Evolutionary conservation across 129 eudicot species (phyloP).

Genomic region (Artemisia tridentata): DNA sequence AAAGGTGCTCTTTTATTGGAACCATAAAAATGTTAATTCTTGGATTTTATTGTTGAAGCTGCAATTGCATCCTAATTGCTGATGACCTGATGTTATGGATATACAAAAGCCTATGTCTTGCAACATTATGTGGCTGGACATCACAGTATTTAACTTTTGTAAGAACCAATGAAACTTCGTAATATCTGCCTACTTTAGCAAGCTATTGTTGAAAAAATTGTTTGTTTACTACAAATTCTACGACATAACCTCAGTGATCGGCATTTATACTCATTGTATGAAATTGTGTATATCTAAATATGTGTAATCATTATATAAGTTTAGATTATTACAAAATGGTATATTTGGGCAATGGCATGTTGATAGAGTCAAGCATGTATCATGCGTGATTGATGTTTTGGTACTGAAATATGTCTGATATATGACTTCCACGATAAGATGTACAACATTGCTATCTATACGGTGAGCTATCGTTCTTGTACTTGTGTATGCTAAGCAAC

Average conservation of each 20-base stretch:
- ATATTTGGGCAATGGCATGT: no score
- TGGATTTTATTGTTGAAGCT: conserved; percentile 24
- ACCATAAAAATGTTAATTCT: conserved; percentile 13
- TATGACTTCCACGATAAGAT: not conserved
- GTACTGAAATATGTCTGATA: no score
- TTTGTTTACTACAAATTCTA: not conserved
- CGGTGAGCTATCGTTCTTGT: conserved; percentile 40
- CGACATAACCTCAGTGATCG: not conserved
- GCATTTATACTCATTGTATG: not conserved
- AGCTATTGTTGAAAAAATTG: not conserved
- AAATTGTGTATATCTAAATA: no score
- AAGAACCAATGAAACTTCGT: not conserved
- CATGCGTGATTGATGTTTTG: no score
- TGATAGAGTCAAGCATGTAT: no score
- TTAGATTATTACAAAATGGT: no score
- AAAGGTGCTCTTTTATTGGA: conserved; percentile 16
- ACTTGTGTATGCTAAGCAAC: conserved; percentile 53
- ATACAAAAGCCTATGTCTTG: not conserved
- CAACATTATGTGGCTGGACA: not conserved
- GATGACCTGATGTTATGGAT: conserved; percentile 1
- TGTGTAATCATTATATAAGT: no score
- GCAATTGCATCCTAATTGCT: conserved; percentile 9
- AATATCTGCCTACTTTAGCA: not conserved
- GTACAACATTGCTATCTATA: conserved; percentile 25
- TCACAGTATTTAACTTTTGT: not conserved